Conservation (phyloP, 345 rosid species). For the Rhizophora mangle region DNA sequence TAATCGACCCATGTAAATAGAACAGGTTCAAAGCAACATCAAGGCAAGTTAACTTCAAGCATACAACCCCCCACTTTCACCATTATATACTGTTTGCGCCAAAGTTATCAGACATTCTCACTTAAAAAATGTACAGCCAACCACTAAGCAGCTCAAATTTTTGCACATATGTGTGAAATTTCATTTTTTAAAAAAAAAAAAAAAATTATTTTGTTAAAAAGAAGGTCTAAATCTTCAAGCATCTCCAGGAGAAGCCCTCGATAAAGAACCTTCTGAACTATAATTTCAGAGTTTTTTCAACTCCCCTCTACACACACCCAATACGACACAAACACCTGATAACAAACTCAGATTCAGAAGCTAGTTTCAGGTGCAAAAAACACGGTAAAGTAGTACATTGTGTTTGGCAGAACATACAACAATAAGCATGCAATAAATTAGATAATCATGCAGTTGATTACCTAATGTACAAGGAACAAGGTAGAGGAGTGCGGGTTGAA, state of each 20-base stretch:
- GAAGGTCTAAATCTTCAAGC: constrained; percentile 26
- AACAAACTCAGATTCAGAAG: not conserved
- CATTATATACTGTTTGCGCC: not conserved
- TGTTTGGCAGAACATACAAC: not conserved
- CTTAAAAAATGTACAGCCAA: not conserved
- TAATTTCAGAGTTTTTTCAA: constrained; percentile 59
- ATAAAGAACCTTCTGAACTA: constrained; percentile 25
- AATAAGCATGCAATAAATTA: not conserved
- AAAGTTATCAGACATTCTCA: not conserved
- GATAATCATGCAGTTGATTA: constrained; percentile 28
- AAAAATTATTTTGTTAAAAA: no score
- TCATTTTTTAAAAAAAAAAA: not conserved
- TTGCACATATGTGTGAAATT: not conserved
- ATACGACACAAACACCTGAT: constrained; percentile 55
- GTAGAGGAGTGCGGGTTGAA: constrained; percentile 96
- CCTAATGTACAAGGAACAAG: constrained; percentile 98
- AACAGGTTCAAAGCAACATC: no score
- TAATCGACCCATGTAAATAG: no score
- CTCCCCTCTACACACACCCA: constrained; percentile 71
- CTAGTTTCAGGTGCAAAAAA: not conserved
- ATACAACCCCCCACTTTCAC: not conserved
- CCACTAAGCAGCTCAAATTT: not conserved
- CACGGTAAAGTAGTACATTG: not conserved
- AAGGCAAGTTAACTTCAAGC: no score
- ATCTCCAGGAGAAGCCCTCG: constrained; percentile 7